Evolutionary conservation across 2,329 filamentous ascomycete species (phyloP), one percentile per base, ranked within the genome.

Genomic region (Penicillium digitatum): DNA sequence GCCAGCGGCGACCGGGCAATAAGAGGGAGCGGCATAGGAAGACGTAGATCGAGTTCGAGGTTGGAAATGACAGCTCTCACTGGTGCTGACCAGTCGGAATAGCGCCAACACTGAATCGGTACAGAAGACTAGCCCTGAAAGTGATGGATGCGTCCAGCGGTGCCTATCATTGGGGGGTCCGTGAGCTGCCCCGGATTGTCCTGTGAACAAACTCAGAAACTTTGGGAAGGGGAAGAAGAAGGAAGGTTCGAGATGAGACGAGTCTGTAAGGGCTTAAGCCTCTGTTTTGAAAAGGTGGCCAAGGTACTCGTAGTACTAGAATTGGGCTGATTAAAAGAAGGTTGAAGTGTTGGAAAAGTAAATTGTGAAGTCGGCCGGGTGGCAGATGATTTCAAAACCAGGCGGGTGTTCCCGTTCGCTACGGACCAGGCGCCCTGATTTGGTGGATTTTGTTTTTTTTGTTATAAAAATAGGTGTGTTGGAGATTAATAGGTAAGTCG

Each of bases 301-400:
- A 22, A 18, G 29, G 14, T 34, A n/a, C 5, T 5, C 1, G 11
- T 20, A 14, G 11, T 14, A 24, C 14, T 39, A 20, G 11, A 3
- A 24, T 10, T 27, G 26, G 16, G 9, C 34, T n/a, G 4, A 24
- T n/a, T 32, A 22, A n/a, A n/a, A 42, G 1, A 12, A 27, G 5
- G 26, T 27, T 27, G 26, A 2, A 44, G 14, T 27, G 14, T 27
- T 16, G 42, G 12, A 7, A 9, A 29, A 32, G 26, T 31, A 31
- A 29, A 31, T 34, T 45, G 43, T 32, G 26, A 42, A 49, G 37
- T 24, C 27, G 31, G 3, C 22, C 48, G 34, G 42, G 35, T 29
- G 14, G 46, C 57, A 50, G 34, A 62, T 63, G 60, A 62, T 62
- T 57, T 62, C 61, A 63, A 59, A 53, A 54, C 34, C 35, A 11